Evolutionary conservation across 805 yeast genomes (phyloP).

Genomic region (Metschnikowia dekortorum): DNA sequence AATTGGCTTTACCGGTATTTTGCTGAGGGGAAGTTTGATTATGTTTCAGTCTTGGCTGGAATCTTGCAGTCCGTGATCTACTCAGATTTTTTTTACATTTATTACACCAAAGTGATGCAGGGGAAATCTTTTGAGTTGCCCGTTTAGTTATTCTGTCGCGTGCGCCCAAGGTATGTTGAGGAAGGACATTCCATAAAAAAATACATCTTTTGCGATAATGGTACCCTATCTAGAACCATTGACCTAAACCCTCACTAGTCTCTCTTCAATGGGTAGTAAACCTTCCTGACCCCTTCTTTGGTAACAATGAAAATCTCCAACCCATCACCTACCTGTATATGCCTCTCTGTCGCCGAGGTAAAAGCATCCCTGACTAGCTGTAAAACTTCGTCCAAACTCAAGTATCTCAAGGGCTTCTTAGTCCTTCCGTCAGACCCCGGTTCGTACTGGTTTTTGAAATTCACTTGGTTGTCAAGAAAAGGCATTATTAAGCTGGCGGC

Average conservation of each 20-base stretch:
- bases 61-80: slow-evolving; percentile 80
- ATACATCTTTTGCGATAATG: background rate
- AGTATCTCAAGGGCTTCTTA: slow-evolving; percentile 56
- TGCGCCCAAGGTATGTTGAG: background rate
- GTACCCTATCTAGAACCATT: background rate
- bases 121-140: slow-evolving; percentile 78
- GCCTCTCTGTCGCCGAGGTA: slow-evolving; percentile 95
- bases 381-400: slow-evolving; percentile 80
- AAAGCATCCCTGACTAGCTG: slow-evolving; percentile 90
- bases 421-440: slow-evolving; percentile 70
- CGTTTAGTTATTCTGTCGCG: slow-evolving; percentile 19
- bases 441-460: slow-evolving; percentile 86
- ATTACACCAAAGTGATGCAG: slow-evolving; percentile 72
- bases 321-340: slow-evolving; percentile 97
- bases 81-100: slow-evolving; percentile 93
- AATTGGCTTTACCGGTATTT: slow-evolving; percentile 91
- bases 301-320: slow-evolving; percentile 87
- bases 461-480: slow-evolving; percentile 94
- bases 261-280: slow-evolving; percentile 80
- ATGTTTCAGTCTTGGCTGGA: slow-evolving; percentile 73
- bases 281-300: slow-evolving; percentile 85
- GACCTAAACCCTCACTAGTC: slow-evolving; percentile 46
- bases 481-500: slow-evolving; percentile 97
- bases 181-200: background rate
- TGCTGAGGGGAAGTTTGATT: slow-evolving; percentile 61